Evolutionary conservation across 805 yeast species (phyloP).

Genomic region (Candida glaebosa): DNA sequence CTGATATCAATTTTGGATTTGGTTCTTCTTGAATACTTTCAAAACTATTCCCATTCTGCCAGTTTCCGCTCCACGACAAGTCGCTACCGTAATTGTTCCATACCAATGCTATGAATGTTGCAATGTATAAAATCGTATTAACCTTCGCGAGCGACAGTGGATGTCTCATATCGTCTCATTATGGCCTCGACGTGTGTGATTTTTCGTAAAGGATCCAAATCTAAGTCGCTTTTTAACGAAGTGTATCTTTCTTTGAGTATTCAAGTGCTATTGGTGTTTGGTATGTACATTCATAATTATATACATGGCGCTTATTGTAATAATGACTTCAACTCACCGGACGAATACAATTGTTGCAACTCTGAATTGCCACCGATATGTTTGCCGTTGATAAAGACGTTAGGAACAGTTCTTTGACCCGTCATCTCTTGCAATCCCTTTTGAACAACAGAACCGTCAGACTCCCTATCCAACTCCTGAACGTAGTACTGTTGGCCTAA

Average conservation of each 20-base stretch:
- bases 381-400: conserved; percentile 33
- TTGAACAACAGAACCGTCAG: conserved; percentile 27
- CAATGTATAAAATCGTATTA: not conserved
- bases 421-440: conserved; percentile 28
- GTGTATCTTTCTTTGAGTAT: too few relatives aligned
- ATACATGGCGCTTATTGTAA: conserved; percentile 1
- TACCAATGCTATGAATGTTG: not conserved
- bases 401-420: conserved; percentile 36
- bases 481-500: conserved; percentile 20
- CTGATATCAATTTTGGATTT: not conserved
- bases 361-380: conserved; percentile 39
- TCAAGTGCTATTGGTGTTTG: too few relatives aligned
- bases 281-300: too few relatives aligned
- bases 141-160: not conserved
- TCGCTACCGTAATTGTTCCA: not conserved
- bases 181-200: too few relatives aligned
- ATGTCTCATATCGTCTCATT: not conserved
- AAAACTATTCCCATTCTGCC: not conserved
- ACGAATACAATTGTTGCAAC: conserved; percentile 23
- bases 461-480: conserved; percentile 24
- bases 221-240: not conserved
- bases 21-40: not conserved
- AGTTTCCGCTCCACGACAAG: not conserved
- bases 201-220: not conserved
- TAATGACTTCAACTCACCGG: conserved; percentile 19